These are phyloP conservation scores for Penicillium sp. DNA, from an alignment of 2,329 filamentous ascomycete genomes.

Conservation along the genomic window DNA sequence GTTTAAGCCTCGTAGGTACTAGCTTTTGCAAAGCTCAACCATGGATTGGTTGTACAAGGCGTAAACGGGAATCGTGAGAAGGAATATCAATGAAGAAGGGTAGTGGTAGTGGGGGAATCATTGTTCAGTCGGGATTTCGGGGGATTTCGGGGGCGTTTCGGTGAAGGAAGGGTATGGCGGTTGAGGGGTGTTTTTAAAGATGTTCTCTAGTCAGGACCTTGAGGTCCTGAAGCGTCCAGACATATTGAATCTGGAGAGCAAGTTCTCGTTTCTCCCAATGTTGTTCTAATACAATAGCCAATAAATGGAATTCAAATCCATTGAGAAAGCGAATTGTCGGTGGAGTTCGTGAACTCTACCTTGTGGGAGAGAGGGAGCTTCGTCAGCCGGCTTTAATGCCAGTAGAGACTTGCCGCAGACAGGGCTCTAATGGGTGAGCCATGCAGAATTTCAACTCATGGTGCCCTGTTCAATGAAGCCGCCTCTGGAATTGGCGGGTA, in stretches of 20 bases:
- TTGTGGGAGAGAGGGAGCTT: background rate
- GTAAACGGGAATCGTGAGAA: background rate
- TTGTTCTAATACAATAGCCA: background rate
- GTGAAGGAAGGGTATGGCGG: background rate
- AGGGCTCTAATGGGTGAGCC: background rate
- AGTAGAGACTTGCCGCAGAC: background rate
- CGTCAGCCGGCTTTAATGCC: background rate
- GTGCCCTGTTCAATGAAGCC: slow-evolving; percentile 13
- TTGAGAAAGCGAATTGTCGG: background rate
- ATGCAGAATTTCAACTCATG: background rate
- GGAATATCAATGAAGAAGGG: slow-evolving; percentile 5
- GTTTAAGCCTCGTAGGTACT: background rate
- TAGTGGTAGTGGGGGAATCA: slow-evolving; percentile 1
- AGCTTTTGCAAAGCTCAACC: background rate
- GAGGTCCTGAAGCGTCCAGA: background rate
- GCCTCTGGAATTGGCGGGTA: background rate
- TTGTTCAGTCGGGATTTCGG: slow-evolving; percentile 1
- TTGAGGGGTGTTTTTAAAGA: background rate
- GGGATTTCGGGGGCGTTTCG: background rate
- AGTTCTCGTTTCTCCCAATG: background rate
- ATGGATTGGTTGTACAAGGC: slow-evolving; percentile 3
- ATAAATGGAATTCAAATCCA: background rate
- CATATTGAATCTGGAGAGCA: background rate
- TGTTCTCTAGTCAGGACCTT: background rate
- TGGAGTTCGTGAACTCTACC: background rate